Percentiles rank a stretch among this genome's conserved stretches.
phyloP scores from a whole-genome alignment of 1,284 basidiomycete genomes.

The Volvariella volvacea region DNA sequence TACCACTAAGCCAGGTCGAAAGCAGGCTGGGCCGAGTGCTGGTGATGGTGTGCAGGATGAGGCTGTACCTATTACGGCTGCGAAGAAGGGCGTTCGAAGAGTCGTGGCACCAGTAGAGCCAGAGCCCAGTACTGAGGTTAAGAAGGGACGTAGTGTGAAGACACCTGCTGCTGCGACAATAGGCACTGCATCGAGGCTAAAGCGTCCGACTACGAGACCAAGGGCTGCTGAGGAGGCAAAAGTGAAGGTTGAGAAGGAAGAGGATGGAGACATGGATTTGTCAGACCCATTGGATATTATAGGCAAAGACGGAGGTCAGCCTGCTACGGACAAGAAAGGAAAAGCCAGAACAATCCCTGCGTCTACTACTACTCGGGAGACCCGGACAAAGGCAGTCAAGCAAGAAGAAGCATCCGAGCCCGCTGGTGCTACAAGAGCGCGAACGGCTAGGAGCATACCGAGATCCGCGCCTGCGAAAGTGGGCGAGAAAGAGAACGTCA shows the following conservation, averaged over 20 bases:
- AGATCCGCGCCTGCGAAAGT: neutral
- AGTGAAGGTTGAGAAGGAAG: neutral
- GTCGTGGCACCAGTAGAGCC: no score
- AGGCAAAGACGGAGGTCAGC: neutral
- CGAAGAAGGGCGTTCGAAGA: no score
- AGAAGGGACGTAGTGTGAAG: no score
- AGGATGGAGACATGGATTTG: neutral
- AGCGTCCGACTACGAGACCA: no score
- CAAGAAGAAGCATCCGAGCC: neutral
- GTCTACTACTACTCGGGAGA: neutral
- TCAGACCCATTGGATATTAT: neutral
- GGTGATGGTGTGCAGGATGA: no score
- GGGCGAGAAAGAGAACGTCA: neutral
- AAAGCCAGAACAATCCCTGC: neutral
- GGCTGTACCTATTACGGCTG: no score
- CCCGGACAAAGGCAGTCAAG: neutral
- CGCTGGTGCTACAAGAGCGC: neutral
- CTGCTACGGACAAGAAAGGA: neutral
- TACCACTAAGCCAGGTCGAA: no score
- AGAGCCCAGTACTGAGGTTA: no score
- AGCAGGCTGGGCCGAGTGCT: no score
- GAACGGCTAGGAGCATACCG: neutral
- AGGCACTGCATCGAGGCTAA: no score
- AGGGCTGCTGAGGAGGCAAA: neutral
- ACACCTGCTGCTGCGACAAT: no score